These are phyloP conservation scores for Dothistroma pini DNA, from an alignment of 2,329 filamentous ascomycete species.

Conservation along the genomic window DNA sequence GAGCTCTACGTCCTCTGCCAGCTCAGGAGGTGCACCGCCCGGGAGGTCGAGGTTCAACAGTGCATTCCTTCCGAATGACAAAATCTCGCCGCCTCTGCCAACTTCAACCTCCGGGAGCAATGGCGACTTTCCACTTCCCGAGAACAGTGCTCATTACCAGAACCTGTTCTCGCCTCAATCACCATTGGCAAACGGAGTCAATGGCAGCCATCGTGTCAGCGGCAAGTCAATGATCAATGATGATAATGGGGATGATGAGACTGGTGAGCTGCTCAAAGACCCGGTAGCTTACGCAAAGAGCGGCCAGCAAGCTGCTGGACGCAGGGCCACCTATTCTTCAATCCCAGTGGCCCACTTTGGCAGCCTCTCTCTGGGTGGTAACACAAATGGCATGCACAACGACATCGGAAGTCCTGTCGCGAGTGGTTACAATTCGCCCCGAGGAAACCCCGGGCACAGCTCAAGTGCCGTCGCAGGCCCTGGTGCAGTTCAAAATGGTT, in stretches of 20 bases:
- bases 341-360: slow-evolving; percentile 67
- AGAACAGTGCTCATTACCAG: slow-evolving; percentile 54
- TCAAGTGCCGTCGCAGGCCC: slow-evolving; percentile 34
- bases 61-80: slow-evolving; percentile 60
- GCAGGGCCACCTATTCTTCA: slow-evolving; percentile 68
- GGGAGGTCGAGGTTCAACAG: slow-evolving; percentile 56
- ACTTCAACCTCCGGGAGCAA: slow-evolving; percentile 49
- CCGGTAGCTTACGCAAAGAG: slow-evolving; percentile 71
- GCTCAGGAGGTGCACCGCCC: slow-evolving; percentile 35
- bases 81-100: slow-evolving; percentile 54
- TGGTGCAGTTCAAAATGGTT: slow-evolving; percentile 52
- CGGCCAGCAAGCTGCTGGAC: slow-evolving; percentile 49
- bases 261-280: slow-evolving; percentile 67
- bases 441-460: slow-evolving; percentile 48
- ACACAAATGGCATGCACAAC: slow-evolving; percentile 43
- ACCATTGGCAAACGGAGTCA: slow-evolving; percentile 66
- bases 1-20: slow-evolving; percentile 46
- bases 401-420: slow-evolving; percentile 53
- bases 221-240: slow-evolving; percentile 72
- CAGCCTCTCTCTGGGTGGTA: slow-evolving; percentile 67
- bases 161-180: slow-evolving; percentile 70
- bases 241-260: slow-evolving; percentile 67
- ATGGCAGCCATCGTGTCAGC: slow-evolving; percentile 57
- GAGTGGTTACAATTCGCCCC: slow-evolving; percentile 48
- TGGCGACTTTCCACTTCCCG: slow-evolving; percentile 58